A percentile compares a stretch with the other conserved stretches of the same genome.
Evolutionary conservation across 2,329 filamentous ascomycete genomes (phyloP).

Genomic region (Aspergillus hortae): DNA sequence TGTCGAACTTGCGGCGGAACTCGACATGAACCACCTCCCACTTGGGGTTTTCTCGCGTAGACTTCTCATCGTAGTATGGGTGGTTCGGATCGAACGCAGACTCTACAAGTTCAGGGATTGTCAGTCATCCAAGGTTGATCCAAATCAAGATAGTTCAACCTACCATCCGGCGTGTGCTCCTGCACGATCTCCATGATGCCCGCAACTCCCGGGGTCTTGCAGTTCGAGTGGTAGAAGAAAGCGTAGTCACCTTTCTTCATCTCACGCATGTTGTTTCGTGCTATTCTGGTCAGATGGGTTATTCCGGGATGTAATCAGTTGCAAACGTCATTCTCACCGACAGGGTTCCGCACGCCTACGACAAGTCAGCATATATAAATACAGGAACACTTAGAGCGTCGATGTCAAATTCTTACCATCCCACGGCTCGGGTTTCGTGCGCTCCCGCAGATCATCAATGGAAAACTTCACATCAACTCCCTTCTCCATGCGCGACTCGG

Average conservation of each 20-base stretch:
- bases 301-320: not conserved
- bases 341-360: conserved; percentile 44
- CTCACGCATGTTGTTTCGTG: conserved; percentile 81
- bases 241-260: conserved; percentile 92
- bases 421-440: conserved; percentile 80
- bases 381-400: not conserved
- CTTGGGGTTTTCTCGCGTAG: conserved; percentile 64
- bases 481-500: conserved; percentile 79
- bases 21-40: conserved; percentile 90
- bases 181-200: conserved; percentile 85
- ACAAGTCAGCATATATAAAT: conserved; percentile 6
- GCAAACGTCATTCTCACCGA: conserved; percentile 30
- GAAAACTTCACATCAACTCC: conserved; percentile 89
- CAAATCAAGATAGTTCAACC: conserved; percentile 30
- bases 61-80: conserved; percentile 81
- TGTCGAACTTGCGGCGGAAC: conserved; percentile 77
- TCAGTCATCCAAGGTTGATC: conserved; percentile 7
- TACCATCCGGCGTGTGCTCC: conserved; percentile 77
- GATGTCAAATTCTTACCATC: conserved; percentile 61
- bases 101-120: conserved; percentile 40
- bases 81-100: conserved; percentile 67
- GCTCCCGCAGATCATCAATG: conserved; percentile 79
- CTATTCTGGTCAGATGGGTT: conserved; percentile 36
- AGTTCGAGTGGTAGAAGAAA: conserved; percentile 97
- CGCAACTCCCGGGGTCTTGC: conserved; percentile 81